Percentiles rank a stretch among this genome's conserved stretches.
Conservation (phyloP, 805 yeast genomes). For the Pichia rugopelliculosa region DNA sequence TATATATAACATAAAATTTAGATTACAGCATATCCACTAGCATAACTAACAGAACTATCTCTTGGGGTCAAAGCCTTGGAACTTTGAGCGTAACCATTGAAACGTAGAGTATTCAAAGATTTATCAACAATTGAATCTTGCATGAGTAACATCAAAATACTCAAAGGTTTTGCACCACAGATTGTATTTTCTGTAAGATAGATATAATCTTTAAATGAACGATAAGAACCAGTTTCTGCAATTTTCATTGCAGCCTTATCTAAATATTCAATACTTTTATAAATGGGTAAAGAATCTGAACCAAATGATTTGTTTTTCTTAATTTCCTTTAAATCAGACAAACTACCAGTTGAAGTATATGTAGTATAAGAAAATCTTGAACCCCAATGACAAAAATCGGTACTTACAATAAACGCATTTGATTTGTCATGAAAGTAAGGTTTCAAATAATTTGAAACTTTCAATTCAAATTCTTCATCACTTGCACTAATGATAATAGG, state of each 20-base stretch:
- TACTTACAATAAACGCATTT: slow-evolving; percentile 70
- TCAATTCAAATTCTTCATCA: slow-evolving; percentile 35
- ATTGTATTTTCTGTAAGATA: slow-evolving; percentile 74
- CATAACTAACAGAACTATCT: slow-evolving; percentile 90
- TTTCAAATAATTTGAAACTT: slow-evolving; percentile 40
- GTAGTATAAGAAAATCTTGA: slow-evolving; percentile 50
- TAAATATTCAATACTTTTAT: slow-evolving; percentile 63
- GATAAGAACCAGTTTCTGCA: slow-evolving; percentile 47
- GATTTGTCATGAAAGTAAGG: slow-evolving; percentile 47
- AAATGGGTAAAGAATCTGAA: slow-evolving; percentile 30
- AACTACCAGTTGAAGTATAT: slow-evolving; percentile 36
- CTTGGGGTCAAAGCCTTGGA: slow-evolving; percentile 35
- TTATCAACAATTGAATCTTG: slow-evolving; percentile 26
- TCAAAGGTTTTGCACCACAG: slow-evolving; percentile 85
- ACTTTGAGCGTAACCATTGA: slow-evolving; percentile 82
- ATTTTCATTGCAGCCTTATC: slow-evolving; percentile 68
- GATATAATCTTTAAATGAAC: slow-evolving; percentile 62
- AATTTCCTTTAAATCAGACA: slow-evolving; percentile 11
- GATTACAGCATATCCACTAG: slow-evolving; percentile 55
- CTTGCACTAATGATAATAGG: slow-evolving; percentile 77
- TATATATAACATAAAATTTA: background rate
- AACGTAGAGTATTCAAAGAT: slow-evolving; percentile 37
- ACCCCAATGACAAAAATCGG: slow-evolving; percentile 98
- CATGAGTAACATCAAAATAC: slow-evolving; percentile 49
- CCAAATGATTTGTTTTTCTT: slow-evolving; percentile 7